phyloP scores from a whole-genome alignment of 176 grass and related monocot species.

The Aegilops tauschii region DNA sequence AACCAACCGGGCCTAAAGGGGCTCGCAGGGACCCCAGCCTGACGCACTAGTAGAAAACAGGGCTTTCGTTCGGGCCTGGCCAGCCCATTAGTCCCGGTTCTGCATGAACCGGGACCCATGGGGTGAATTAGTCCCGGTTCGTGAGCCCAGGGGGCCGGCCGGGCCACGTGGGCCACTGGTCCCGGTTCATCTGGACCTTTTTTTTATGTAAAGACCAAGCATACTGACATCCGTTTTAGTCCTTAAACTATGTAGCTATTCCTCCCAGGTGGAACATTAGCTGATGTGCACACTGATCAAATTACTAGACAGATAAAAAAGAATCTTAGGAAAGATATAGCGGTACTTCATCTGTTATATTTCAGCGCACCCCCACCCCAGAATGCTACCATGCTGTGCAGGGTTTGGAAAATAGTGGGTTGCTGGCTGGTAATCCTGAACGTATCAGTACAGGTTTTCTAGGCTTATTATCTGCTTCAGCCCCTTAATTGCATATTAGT shows the following conservation, averaged over 20 bases:
- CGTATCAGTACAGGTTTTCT: neutral
- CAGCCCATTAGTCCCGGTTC: no score
- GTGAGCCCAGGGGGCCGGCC: no score
- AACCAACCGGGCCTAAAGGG: no score
- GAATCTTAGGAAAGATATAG: neutral
- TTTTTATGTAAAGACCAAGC: neutral
- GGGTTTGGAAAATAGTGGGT: neutral
- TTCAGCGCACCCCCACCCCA: neutral
- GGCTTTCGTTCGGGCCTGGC: no score
- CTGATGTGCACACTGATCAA: neutral
- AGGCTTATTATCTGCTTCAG: neutral
- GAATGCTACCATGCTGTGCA: neutral
- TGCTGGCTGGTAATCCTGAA: neutral
- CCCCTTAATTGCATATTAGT: neutral
- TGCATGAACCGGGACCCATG: no score
- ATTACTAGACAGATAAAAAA: neutral
- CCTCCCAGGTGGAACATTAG: neutral
- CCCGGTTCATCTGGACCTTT: no score
- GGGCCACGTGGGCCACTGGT: no score
- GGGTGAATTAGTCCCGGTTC: no score
- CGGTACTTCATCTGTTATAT: neutral
- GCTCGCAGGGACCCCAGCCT: no score
- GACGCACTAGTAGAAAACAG: no score
- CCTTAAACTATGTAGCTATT: neutral
- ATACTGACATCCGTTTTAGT: neutral